Evolutionary conservation across 768 basidiomycete genomes (phyloP), one percentile per base, ranked within the genome.

Genomic region (Phallus indusiatus): DNA sequence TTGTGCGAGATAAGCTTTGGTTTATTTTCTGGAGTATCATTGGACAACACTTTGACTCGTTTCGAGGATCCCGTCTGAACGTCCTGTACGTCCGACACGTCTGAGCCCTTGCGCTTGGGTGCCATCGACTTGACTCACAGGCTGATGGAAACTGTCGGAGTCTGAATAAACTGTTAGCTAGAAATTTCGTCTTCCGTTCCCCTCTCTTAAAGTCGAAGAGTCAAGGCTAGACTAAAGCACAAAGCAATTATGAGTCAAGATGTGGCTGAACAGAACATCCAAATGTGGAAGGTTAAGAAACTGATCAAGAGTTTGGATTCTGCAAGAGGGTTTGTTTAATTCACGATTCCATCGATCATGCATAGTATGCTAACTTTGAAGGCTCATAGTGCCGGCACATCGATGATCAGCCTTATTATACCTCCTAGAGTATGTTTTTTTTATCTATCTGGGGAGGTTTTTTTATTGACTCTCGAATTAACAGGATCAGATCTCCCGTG

Each of bases 271-370:
- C 90, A 93, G 76, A 94, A 94, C 71, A 94, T 94, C 70, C 90
- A 92, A 80, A 90, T 94, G 85, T 89, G 90, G 94, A 94, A 96
- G 77, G 87, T 95, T 75, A 94, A 94, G 79, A 97, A 96, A 78
- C 90, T 98, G 76, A 93, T 99, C 78, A 94, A 93, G 81, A 94
- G 90, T 75, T 84, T 98, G 74, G 91, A 97, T 71, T 78, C 86
- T 53, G 94, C 96, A 60, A 83, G 92, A 80, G 93, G 93, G 87
- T 88, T 54, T 46, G 74, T 70, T 35, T 47, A 28, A 28, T 28
- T 28, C 28, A 28, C 36, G 22, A 5, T 35, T 34, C 11, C n/a
- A 51, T 24, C 20, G 47, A 18, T 24, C 20, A 10, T 55, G 64
- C 54, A 12, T 55, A 33, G 11, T 17, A 16, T 22, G 10, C 17